Conservation (phyloP, 2,329 filamentous ascomycete genomes). For the Lanzia echinophila region DNA sequence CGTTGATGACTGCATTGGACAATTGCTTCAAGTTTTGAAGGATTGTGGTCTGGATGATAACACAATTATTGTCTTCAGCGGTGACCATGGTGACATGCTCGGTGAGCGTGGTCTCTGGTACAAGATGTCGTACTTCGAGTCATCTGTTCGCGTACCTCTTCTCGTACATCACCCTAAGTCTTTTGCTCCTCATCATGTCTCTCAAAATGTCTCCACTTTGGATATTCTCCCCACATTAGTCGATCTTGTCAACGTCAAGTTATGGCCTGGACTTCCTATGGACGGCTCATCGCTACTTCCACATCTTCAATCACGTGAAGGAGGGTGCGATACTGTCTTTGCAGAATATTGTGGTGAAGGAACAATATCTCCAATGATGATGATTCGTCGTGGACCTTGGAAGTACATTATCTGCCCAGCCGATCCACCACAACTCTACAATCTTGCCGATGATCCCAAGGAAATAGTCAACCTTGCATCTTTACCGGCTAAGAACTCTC, state of each 20-base stretch:
- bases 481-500: constrained; percentile 31
- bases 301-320: constrained; percentile 59
- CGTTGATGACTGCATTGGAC: constrained; percentile 86
- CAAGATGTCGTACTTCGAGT: constrained; percentile 97
- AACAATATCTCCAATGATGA: constrained; percentile 81
- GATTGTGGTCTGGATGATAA: constrained; percentile 74
- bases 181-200: constrained; percentile 69
- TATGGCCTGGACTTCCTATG: constrained; percentile 68
- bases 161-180: constrained; percentile 73
- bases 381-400: constrained; percentile 86
- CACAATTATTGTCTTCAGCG: constrained; percentile 87
- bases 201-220: constrained; percentile 81
- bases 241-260: constrained; percentile 67
- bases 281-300: constrained; percentile 77
- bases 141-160: constrained; percentile 81
- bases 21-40: constrained; percentile 69
- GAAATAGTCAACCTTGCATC: constrained; percentile 34
- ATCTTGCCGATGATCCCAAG: constrained; percentile 59
- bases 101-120: constrained; percentile 91
- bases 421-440: constrained; percentile 79
- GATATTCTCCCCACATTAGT: constrained; percentile 86
- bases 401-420: constrained; percentile 85
- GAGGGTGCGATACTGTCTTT: constrained; percentile 76
- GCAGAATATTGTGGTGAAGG: constrained; percentile 95
- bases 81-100: constrained; percentile 94